Conservation (phyloP, 306 rosid species). For the Hylodesmum podocarpum region DNA sequence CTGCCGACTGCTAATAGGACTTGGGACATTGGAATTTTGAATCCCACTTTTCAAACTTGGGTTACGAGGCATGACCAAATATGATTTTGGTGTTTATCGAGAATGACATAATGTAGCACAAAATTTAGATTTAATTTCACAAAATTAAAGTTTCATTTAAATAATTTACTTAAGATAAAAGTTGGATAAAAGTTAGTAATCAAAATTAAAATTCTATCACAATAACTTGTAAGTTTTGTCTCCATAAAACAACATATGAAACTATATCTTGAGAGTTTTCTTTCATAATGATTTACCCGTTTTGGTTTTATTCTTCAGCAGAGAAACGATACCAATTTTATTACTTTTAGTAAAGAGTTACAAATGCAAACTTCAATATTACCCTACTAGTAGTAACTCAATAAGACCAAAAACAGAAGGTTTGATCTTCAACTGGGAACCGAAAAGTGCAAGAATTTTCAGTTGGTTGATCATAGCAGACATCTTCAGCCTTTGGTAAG, state of each 20-base stretch:
- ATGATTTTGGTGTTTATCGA: background rate
- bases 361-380: slow-evolving; percentile 15
- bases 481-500: slow-evolving; percentile 54
- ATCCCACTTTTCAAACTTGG: background rate
- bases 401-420: slow-evolving; percentile 55
- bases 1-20: background rate
- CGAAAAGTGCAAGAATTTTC: slow-evolving; percentile 40
- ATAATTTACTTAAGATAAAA: too few relatives aligned
- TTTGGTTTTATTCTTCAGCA: too few relatives aligned
- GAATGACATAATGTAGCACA: background rate
- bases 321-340: background rate
- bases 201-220: too few relatives aligned
- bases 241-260: too few relatives aligned
- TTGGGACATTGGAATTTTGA: background rate
- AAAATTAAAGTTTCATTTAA: too few relatives aligned
- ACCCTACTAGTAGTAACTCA: background rate
- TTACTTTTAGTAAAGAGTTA: background rate
- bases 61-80: background rate
- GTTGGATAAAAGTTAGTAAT: too few relatives aligned
- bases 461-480: slow-evolving; percentile 34
- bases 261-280: too few relatives aligned
- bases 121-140: too few relatives aligned
- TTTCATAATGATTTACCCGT: too few relatives aligned
- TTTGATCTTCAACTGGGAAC: slow-evolving; percentile 49
- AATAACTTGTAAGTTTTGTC: too few relatives aligned